Base-by-base conservation (phyloP, 768 basidiomycete genomes). In the Boletus sp. region DNA sequence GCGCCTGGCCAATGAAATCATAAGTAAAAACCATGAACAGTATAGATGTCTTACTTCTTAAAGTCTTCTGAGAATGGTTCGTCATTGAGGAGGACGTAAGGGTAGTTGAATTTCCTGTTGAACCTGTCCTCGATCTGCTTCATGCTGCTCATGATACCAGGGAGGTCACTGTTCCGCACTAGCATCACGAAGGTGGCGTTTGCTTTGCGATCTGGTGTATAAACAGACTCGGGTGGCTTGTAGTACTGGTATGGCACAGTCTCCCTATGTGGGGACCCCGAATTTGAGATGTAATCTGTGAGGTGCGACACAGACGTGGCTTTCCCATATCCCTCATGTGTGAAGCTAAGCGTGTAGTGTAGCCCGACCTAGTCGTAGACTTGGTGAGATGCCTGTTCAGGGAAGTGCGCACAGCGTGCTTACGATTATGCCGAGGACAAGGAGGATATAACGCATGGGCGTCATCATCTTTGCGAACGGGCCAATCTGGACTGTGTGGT, bases 21-120 rank as follows among this genome's bases (percentile, higher is more conserved):
- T 70, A 9, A 65, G 63, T 11, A 40, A 47, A 37, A 32, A 15
- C 5, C 29, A 49, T 20, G 11, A 11, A 32, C 4, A 18, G 10
- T 3, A 46, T 14, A 32, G 2, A 55, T 30, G 18, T 66, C 79
- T 62, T 66, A 84, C 83, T 75, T 74, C 67, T 86, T 90, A 73
- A 95, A 94, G 17, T 83, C 80, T 1, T 87, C 84, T 14, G 80
- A 76, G 71, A 96, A 96, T 0, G 83, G 82, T 59, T 83, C 82
- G 48, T 97, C 94, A 68, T 96, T 96, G 57, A 98, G 76, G 73
- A 97, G 89, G 28, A 93, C 86, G 71, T 90, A 97, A 5, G 92
- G 91, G 66, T 97, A 96, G 20, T 81, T 78, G 63, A 83, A 89
- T 58, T 79, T 81, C 44, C 77, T 75, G 73, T 98, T 98, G 76